Percentiles rank a stretch among this genome's conserved stretches.
phyloP scores from a whole-genome alignment of 2,329 filamentous ascomycete genomes.

The Epichloe gansuensis region DNA sequence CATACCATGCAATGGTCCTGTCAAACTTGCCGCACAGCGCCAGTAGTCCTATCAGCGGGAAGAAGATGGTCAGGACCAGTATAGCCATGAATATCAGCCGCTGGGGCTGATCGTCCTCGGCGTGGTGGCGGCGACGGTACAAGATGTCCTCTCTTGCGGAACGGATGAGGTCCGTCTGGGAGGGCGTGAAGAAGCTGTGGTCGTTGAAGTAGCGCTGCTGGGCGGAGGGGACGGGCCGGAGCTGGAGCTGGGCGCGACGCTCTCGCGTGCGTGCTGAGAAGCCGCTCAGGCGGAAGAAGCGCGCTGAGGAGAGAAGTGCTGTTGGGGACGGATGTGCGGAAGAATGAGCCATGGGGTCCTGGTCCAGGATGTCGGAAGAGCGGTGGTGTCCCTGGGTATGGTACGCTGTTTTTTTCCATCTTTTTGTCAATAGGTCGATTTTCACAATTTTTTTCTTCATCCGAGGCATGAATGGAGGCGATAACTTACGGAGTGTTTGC shows the following conservation, averaged over 20 bases:
- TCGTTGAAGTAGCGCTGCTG: slow-evolving; percentile 6
- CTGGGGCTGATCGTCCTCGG: slow-evolving; percentile 19
- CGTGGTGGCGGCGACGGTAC: slow-evolving; percentile 16
- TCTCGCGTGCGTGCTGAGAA: slow-evolving; percentile 13
- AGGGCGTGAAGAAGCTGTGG: slow-evolving; percentile 16
- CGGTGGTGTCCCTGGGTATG: neutral
- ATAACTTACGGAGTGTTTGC: slow-evolving; percentile 2
- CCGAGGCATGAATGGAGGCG: neutral
- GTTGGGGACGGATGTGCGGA: slow-evolving; percentile 5
- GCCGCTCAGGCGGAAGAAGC: slow-evolving; percentile 12
- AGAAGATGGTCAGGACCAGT: slow-evolving; percentile 23
- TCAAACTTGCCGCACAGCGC: slow-evolving; percentile 33
- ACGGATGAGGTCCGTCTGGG: slow-evolving; percentile 20
- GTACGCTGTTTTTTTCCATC: neutral
- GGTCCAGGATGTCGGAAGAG: slow-evolving; percentile 4
- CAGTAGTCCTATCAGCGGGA: slow-evolving; percentile 36
- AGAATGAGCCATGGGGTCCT: slow-evolving; percentile 4
- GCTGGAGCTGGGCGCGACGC: neutral
- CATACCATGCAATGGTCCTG: slow-evolving; percentile 35
- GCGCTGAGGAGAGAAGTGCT: slow-evolving; percentile 8
- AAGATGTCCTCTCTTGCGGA: slow-evolving; percentile 19
- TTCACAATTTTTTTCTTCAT: neutral
- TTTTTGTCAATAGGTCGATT: too few relatives aligned
- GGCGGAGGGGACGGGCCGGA: neutral
- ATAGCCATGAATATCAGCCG: slow-evolving; percentile 27